Evolutionary conservation across 2,329 filamentous ascomycete genomes (phyloP), one percentile per base, ranked within the genome.

Genomic region (Ascochyta rabiei): DNA sequence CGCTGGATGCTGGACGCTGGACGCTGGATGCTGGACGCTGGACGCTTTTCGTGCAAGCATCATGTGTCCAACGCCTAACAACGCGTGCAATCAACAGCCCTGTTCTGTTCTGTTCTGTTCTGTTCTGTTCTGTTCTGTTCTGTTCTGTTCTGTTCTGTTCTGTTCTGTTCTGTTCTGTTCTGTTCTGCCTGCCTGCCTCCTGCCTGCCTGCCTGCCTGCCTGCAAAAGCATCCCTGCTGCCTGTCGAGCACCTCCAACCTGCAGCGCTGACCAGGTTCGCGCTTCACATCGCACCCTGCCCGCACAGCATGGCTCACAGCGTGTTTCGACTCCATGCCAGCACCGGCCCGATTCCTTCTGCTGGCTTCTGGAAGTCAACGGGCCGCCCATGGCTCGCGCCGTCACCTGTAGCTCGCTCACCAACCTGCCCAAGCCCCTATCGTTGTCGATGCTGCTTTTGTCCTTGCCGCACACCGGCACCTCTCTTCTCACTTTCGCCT

Each of bases 371-470:
- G 48, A 51, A 51, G 42, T 46, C 46, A 57, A 48, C 46, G 46
- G 52, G 56, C 59, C 59, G 59, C 42, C 56, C 50, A 44, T 56
- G 53, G 59, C 59, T 51, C 56, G 60, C 56, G 42, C 51, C 56
- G 48, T 45, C 48, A 50, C 39, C 53, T 59, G 58, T 61, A 59
- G 58, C 54, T 56, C 51, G 52, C 56, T 47, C 49, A 46, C 40
- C 31, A 48, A 52, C 44, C 38, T 52, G 34, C 46, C 38, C 46
- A 42, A 28, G 18, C 37, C 42, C 45, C 49, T 53, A 31, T 53
- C 49, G 18, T 41, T 18, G 24, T 44, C 31, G 31, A 34, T 47
- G 45, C 41, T 54, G 52, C 52, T 41, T 54, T 49, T 54, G 46
- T 30, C 44, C 26, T 19, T 28, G 34, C 35, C 24, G 13, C 18